Conservation (phyloP, 331 rosid genomes). For the Prunus yedoensis region DNA sequence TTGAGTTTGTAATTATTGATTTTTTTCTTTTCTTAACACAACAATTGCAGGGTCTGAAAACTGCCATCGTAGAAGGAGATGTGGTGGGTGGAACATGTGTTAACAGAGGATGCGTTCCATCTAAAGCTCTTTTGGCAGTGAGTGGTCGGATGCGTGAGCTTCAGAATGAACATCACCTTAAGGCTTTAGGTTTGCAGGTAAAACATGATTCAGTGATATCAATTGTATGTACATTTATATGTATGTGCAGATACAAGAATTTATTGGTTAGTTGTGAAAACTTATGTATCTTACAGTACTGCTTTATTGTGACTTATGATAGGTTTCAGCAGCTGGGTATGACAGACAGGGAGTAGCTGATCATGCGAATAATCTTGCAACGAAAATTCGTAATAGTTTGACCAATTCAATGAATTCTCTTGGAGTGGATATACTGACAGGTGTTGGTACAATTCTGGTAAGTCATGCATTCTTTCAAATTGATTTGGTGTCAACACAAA, state of each 20-base stretch:
- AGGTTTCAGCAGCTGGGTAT: conserved; percentile 87
- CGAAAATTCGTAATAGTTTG: conserved; percentile 81
- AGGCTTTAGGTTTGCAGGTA: conserved; percentile 93
- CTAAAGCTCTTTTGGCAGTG: conserved; percentile 97
- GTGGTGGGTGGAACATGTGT: conserved; percentile 99
- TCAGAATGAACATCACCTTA: conserved; percentile 81
- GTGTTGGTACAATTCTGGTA: conserved; percentile 86
- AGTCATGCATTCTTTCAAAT: conserved; percentile 24
- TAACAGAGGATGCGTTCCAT: conserved; percentile 98
- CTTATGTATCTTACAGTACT: conserved; percentile 1
- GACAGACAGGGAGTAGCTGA: conserved; percentile 99
- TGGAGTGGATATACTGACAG: conserved; percentile 93
- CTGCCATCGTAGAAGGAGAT: conserved; percentile 93
- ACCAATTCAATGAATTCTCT: conserved; percentile 89
- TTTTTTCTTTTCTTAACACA: not conserved
- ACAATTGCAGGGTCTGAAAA: conserved; percentile 83
- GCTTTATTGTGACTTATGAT: conserved; percentile 19
- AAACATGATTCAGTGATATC: not conserved
- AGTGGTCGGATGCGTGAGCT: conserved; percentile 98
- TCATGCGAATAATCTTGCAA: conserved; percentile 95
- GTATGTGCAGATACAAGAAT: not conserved
- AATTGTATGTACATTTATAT: not conserved
- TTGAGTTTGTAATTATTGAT: not conserved
- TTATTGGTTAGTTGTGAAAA: conserved; percentile 1
- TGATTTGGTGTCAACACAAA: not conserved